Conservation (phyloP, 257 asterid species). For the Euphrasia confusa region DNA sequence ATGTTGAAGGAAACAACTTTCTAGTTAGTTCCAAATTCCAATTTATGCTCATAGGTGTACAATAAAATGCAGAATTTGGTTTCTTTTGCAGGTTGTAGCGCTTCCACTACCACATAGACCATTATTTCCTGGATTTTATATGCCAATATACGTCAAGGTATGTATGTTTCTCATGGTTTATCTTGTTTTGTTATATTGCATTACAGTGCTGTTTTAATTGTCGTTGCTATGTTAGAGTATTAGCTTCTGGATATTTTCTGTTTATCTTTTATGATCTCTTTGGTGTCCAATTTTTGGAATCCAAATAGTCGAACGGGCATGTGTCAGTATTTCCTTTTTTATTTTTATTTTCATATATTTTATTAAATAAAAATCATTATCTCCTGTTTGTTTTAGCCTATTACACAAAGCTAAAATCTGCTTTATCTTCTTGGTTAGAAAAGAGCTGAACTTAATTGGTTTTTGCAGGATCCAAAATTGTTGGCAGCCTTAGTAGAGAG, state of each 20-base stretch:
- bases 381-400: neutral
- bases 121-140: constrained; percentile 87
- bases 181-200: neutral
- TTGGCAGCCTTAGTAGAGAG: constrained; percentile 87
- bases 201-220: neutral
- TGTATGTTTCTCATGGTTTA: constrained; percentile 22
- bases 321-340: neutral
- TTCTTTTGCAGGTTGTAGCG: constrained; percentile 30
- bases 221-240: neutral
- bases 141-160: constrained; percentile 97
- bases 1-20: constrained; percentile 7
- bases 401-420: constrained; percentile 13
- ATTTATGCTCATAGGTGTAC: constrained; percentile 6
- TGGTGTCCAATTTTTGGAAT: constrained; percentile 10
- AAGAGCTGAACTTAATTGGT: constrained; percentile 22
- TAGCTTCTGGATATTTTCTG: neutral
- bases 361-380: neutral
- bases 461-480: constrained; percentile 86
- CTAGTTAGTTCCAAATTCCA: neutral
- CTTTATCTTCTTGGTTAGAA: constrained; percentile 10
- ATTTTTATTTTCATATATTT: neutral
- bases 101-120: constrained; percentile 34
- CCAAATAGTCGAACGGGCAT: neutral
- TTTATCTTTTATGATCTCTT: constrained; percentile 11
- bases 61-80: constrained; percentile 9